Percentiles rank a stretch among this genome's conserved stretches.
Conservation (phyloP, 1,284 basidiomycete species). For the Fistulinella cinereoalba region DNA sequence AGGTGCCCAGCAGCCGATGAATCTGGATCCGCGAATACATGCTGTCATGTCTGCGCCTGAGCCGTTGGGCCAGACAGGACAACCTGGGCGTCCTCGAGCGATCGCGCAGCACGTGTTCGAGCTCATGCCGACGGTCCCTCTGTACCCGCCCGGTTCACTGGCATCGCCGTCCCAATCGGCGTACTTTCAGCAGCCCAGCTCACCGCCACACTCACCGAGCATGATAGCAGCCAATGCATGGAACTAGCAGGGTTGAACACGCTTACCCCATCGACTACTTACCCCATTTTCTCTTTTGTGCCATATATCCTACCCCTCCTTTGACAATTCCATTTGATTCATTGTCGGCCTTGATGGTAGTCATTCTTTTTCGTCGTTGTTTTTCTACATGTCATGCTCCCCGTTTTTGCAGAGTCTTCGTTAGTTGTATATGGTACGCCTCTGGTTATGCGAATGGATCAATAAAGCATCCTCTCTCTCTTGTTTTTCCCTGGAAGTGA, state of each 20-base stretch:
- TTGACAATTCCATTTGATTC: neutral
- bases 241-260: constrained; percentile 13
- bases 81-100: constrained; percentile 40
- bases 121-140: constrained; percentile 72
- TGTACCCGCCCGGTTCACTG: constrained; percentile 60
- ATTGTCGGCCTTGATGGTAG: neutral
- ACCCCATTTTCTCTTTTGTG: neutral
- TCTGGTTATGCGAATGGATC: constrained; percentile 13
- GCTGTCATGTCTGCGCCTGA: constrained; percentile 68
- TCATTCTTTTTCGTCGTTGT: neutral
- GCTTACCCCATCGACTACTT: neutral
- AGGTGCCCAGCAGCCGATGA: constrained; percentile 41
- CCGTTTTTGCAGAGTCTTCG: neutral
- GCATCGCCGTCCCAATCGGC: constrained; percentile 61
- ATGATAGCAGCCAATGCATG: constrained; percentile 23
- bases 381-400: neutral
- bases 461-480: no score
- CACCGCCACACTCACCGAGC: constrained; percentile 59
- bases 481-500: neutral
- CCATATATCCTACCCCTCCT: neutral
- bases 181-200: constrained; percentile 60
- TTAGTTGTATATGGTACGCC: neutral
- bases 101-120: constrained; percentile 77
- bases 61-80: constrained; percentile 33
- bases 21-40: constrained; percentile 71